Conservation (phyloP, 371 early-diverging fungal genomes). For the Lichtheimia ornata region DNA sequence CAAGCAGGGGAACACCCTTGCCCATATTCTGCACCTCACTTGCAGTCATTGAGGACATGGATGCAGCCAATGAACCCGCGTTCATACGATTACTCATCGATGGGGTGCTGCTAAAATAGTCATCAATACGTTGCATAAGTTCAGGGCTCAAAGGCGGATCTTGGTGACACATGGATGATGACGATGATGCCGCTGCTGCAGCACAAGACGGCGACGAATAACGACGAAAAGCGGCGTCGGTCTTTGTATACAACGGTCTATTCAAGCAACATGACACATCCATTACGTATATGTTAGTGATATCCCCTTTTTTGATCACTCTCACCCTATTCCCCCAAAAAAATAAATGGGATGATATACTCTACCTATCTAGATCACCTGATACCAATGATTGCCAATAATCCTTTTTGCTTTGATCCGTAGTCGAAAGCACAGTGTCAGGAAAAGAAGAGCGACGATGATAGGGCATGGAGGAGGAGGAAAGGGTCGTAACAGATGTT, state of each 20-base stretch:
- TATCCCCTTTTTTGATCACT: too few relatives aligned
- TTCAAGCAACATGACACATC: too few relatives aligned
- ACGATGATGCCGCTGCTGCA: not conserved
- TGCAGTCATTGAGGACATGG: not conserved
- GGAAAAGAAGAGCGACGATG: not conserved
- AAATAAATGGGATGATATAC: too few relatives aligned
- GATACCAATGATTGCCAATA: not conserved
- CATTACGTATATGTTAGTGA: too few relatives aligned
- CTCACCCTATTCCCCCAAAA: too few relatives aligned
- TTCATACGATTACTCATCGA: not conserved
- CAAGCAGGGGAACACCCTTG: constrained; percentile 57
- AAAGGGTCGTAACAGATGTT: too few relatives aligned
- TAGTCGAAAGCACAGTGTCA: not conserved
- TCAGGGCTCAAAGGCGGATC: constrained; percentile 7
- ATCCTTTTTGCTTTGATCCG: not conserved
- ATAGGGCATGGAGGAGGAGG: not conserved
- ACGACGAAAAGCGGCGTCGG: not conserved
- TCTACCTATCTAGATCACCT: constrained; percentile 2
- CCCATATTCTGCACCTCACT: constrained; percentile 34
- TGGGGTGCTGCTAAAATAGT: constrained; percentile 3
- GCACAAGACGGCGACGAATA: not conserved
- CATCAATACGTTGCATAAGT: constrained; percentile 11
- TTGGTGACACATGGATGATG: not conserved
- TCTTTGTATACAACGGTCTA: not conserved
- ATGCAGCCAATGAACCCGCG: not conserved